Percentiles rank a stretch among this genome's conserved stretches.
Conservation (phyloP, 2,329 filamentous ascomycete species). For the Dactylella cylindrospora region DNA sequence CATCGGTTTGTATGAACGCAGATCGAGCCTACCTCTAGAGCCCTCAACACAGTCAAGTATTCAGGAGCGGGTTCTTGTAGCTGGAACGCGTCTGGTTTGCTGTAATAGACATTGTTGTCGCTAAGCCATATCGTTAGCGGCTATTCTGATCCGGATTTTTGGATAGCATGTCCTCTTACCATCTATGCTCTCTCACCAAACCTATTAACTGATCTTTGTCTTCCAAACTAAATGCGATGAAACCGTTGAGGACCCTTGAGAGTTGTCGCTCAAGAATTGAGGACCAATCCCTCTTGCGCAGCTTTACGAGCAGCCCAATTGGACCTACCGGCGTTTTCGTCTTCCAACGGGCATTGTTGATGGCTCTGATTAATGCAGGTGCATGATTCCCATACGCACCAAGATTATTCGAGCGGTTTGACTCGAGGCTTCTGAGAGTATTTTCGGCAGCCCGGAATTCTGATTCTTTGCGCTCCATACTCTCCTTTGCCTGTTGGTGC, state of each 20-base stretch:
- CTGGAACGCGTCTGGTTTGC: constrained; percentile 60
- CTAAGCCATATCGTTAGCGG: constrained; percentile 50
- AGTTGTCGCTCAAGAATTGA: constrained; percentile 76
- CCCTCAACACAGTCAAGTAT: constrained; percentile 76
- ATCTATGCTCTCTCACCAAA: constrained; percentile 63
- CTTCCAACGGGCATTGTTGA: constrained; percentile 71
- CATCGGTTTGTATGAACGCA: neutral
- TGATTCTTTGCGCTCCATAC: constrained; percentile 43
- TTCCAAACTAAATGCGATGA: constrained; percentile 74
- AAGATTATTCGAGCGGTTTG: constrained; percentile 34
- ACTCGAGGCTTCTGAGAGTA: constrained; percentile 48
- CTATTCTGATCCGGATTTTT: no score
- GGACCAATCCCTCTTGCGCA: constrained; percentile 80
- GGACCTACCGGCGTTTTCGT: constrained; percentile 75
- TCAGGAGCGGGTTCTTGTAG: constrained; percentile 72
- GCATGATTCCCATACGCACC: constrained; percentile 54
- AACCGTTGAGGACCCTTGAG: constrained; percentile 69
- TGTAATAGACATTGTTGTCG: constrained; percentile 65
- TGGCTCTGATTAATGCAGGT: constrained; percentile 65
- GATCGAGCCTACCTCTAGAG: constrained; percentile 60
- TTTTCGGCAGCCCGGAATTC: constrained; percentile 45
- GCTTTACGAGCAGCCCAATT: constrained; percentile 72
- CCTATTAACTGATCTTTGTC: constrained; percentile 70
- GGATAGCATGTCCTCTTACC: constrained; percentile 4
- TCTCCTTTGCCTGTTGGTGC: constrained; percentile 47